A percentile compares a stretch with the other conserved stretches of the same genome.
Evolutionary conservation across 1,284 basidiomycete species (phyloP).

Genomic region (Mrakiaceae sp.): DNA sequence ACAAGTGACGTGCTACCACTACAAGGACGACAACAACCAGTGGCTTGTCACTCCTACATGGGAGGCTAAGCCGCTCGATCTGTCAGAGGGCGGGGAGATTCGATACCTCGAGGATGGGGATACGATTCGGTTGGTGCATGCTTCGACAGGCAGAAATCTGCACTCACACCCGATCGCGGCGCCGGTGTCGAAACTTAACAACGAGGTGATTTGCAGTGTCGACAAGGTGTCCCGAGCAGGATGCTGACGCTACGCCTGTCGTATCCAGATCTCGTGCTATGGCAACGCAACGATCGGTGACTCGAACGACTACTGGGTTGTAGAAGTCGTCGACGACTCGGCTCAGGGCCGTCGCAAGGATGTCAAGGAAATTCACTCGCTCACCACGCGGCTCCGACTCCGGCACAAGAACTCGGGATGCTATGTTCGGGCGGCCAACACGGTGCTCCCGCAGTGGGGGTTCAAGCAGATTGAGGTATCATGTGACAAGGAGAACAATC

Average conservation of each 20-base stretch:
- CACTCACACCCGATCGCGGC: conserved; percentile 84
- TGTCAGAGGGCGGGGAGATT: conserved; percentile 46
- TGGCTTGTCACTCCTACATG: conserved; percentile 74
- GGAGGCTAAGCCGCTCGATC: conserved; percentile 57
- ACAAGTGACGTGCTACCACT: conserved; percentile 98
- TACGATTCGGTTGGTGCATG: conserved; percentile 68
- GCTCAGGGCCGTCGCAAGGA: conserved; percentile 51
- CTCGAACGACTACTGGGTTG: conserved; percentile 77
- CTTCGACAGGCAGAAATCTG: conserved; percentile 73
- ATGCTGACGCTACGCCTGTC: too few species aligned
- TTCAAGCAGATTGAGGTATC: conserved; percentile 98
- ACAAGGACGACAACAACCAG: conserved; percentile 96
- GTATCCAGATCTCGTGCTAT: conserved; percentile 51
- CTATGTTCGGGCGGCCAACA: conserved; percentile 82
- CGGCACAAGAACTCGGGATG: conserved; percentile 67
- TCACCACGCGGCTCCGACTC: conserved; percentile 83
- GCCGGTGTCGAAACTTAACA: conserved; percentile 77
- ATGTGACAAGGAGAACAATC: conserved; percentile 80
- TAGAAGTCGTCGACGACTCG: conserved; percentile 86
- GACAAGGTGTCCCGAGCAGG: too few species aligned
- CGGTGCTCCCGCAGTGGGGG: conserved; percentile 89
- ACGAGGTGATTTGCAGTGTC: conserved; percentile 50
- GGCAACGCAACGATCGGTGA: conserved; percentile 83
- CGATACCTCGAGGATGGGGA: conserved; percentile 68
- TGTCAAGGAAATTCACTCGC: conserved; percentile 63